These are phyloP conservation scores for Penicillium sp. DNA, from an alignment of 2,329 filamentous ascomycete species.

Conservation along the genomic window DNA sequence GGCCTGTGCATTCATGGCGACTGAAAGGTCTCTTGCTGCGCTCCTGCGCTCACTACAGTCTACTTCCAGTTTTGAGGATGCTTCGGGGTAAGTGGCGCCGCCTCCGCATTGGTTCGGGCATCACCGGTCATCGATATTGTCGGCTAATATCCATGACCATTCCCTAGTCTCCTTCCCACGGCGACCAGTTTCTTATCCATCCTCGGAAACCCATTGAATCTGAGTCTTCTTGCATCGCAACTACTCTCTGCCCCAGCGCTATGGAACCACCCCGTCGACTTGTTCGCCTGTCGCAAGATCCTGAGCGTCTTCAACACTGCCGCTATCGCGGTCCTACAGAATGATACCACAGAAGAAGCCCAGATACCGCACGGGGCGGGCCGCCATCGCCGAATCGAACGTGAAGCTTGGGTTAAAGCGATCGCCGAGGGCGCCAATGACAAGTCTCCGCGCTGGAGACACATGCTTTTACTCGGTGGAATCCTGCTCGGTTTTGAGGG, in stretches of 20 bases:
- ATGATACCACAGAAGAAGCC: constrained; percentile 46
- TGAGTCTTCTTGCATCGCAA: constrained; percentile 63
- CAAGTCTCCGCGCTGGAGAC: constrained; percentile 74
- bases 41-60: constrained; percentile 64
- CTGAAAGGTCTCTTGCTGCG: constrained; percentile 63
- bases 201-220: constrained; percentile 64
- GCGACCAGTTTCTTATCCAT: constrained; percentile 52
- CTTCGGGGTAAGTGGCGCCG: constrained; percentile 53
- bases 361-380: constrained; percentile 35
- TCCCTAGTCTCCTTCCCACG: constrained; percentile 56
- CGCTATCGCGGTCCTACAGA: constrained; percentile 57
- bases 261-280: constrained; percentile 59
- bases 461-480: constrained; percentile 78
- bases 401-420: constrained; percentile 63
- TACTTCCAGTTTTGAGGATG: constrained; percentile 62
- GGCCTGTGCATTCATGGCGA: constrained; percentile 52
- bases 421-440: constrained; percentile 64
- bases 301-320: constrained; percentile 66
- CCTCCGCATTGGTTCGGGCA: constrained; percentile 7
- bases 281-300: constrained; percentile 59
- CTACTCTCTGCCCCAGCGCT: constrained; percentile 62
- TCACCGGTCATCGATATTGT: constrained; percentile 18
- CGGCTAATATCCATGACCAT: constrained; percentile 14
- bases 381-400: constrained; percentile 55
- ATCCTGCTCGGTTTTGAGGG: constrained; percentile 76